phyloP scores from a whole-genome alignment of 371 early-diverging fungal species.

The Globomyces sp. region DNA sequence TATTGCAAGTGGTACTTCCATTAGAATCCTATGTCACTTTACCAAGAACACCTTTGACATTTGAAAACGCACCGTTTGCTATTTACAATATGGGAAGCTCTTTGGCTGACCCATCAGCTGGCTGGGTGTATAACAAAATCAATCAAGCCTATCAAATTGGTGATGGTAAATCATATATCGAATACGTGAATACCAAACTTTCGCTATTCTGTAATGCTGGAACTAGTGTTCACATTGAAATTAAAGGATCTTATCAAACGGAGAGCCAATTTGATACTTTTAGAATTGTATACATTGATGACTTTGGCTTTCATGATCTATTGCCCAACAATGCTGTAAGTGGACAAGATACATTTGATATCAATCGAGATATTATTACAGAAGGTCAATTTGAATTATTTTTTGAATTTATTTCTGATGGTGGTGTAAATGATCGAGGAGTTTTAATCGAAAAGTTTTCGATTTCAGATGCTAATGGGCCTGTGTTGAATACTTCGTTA shows the following conservation, averaged over 20 bases:
- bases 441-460: not conserved
- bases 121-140: not conserved
- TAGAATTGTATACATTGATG: not conserved
- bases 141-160: constrained; percentile 8
- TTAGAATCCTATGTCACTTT: too few relatives aligned
- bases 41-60: too few relatives aligned
- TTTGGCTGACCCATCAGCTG: not conserved
- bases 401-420: not conserved
- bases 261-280: not conserved
- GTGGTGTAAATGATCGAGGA: not conserved
- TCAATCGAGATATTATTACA: not conserved
- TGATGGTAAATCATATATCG: constrained; percentile 20
- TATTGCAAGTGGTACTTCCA: too few relatives aligned
- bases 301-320: not conserved
- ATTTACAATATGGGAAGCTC: too few relatives aligned
- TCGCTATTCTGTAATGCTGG: constrained; percentile 32
- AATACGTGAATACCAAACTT: constrained; percentile 36
- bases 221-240: not conserved
- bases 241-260: not conserved
- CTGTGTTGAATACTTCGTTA: too few relatives aligned
- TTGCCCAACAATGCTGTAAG: not conserved
- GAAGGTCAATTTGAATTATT: not conserved
- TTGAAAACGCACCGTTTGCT: too few relatives aligned
- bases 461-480: not conserved
- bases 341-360: not conserved